Evolutionary conservation across 1,284 basidiomycete genomes (phyloP).

Genomic region (Trichosporon inkin): DNA sequence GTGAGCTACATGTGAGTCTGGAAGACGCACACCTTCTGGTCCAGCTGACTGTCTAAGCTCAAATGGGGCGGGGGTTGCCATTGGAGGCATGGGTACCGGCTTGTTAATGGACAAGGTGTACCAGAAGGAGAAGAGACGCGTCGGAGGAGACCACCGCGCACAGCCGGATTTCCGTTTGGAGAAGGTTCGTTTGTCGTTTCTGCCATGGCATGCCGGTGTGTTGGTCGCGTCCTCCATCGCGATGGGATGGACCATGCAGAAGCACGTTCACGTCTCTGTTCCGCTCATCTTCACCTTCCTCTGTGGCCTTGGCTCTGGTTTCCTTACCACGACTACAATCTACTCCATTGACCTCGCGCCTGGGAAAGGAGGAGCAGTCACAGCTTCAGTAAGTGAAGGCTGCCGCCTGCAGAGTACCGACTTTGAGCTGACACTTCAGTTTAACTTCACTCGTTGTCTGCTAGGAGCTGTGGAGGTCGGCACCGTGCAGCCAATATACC

Average conservation of each 20-base stretch:
- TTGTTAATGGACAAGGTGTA: conserved; percentile 38
- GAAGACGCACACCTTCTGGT: neutral
- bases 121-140: conserved; percentile 29
- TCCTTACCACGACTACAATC: conserved; percentile 29
- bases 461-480: conserved; percentile 34
- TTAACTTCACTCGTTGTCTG: conserved; percentile 40
- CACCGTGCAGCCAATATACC: conserved; percentile 32
- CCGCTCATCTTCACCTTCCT: conserved; percentile 38
- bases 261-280: conserved; percentile 32
- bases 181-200: conserved; percentile 28
- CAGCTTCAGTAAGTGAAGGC: conserved; percentile 27
- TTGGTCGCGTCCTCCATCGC: conserved; percentile 29
- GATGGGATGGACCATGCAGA: conserved; percentile 37
- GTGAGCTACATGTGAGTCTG: conserved; percentile 39
- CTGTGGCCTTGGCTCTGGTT: conserved; percentile 30
- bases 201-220: conserved; percentile 29
- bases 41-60: conserved; percentile 22
- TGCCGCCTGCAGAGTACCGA: neutral
- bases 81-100: conserved; percentile 33
- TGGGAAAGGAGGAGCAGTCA: conserved; percentile 36
- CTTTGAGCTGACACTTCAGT: conserved; percentile 21
- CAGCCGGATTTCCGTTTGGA: conserved; percentile 35
- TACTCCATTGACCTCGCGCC: conserved; percentile 37
- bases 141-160: conserved; percentile 33
- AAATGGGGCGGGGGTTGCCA: conserved; percentile 35